Evolutionary conservation across 306 rosid species (phyloP).

Genomic region (Cercis canadensis): DNA sequence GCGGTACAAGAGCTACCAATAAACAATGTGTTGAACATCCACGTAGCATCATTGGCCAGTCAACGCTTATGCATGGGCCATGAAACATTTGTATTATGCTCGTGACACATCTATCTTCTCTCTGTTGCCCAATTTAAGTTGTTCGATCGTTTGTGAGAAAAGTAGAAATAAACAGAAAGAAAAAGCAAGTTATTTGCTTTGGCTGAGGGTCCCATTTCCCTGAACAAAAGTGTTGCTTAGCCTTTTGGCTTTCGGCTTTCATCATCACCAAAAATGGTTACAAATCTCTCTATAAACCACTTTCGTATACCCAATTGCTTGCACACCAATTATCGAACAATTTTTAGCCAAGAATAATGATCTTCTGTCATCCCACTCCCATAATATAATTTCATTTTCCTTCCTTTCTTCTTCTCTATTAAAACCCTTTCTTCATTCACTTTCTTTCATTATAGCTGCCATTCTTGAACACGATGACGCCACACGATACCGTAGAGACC

Average conservation of each 20-base stretch:
- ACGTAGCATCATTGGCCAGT: no score
- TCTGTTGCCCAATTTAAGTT: no score
- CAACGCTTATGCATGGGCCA: no score
- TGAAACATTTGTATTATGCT: no score
- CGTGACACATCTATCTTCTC: no score
- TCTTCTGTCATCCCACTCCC: no score
- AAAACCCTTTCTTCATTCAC: no score
- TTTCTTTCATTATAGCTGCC: not conserved
- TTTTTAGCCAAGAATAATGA: conserved; percentile 26
- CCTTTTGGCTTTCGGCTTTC: conserved; percentile 33
- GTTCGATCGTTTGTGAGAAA: no score
- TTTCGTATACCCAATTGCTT: conserved; percentile 14
- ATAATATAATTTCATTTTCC: not conserved
- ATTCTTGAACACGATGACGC: conserved; percentile 18
- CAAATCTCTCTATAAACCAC: not conserved
- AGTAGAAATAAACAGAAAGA: no score
- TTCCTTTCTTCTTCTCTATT: no score
- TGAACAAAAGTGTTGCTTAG: conserved; percentile 40
- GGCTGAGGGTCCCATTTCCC: conserved; percentile 39
- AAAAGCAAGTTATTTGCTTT: not conserved
- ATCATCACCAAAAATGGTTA: conserved; percentile 15
- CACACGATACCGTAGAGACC: conserved; percentile 13
- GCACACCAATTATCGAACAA: conserved; percentile 45
- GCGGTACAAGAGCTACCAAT: no score
- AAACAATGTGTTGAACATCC: no score